A percentile compares a stretch with the other conserved stretches of the same genome.
These are phyloP conservation scores for Candida labiduridarum DNA, from an alignment of 1,139 yeast genomes.

Conservation along the genomic window DNA sequence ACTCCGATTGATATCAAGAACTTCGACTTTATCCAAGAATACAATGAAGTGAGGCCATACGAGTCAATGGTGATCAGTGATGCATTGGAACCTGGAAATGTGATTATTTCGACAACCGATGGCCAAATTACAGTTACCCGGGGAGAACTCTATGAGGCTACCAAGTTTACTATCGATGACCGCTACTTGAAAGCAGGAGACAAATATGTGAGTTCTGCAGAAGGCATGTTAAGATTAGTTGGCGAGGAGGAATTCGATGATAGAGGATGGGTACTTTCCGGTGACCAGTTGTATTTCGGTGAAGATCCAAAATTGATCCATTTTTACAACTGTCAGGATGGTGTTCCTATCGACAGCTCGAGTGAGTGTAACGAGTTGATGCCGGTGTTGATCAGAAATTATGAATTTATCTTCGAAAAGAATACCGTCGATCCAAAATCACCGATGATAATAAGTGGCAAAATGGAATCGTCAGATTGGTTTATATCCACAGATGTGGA, in stretches of 20 bases:
- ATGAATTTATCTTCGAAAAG: not conserved
- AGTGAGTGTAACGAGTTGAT: not conserved
- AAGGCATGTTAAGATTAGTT: not conserved
- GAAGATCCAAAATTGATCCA: not conserved
- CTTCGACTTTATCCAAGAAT: not conserved
- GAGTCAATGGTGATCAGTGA: no score
- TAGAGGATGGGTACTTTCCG: not conserved
- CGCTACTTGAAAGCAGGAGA: no score
- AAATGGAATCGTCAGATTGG: not conserved
- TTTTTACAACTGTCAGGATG: not conserved
- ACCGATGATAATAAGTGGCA: not conserved
- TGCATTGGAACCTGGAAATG: no score
- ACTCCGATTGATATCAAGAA: not conserved
- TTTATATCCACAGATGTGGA: not conserved
- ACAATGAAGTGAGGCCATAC: no score
- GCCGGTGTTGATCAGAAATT: not conserved
- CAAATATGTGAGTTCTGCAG: not conserved
- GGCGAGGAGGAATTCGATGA: not conserved
- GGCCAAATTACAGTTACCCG: not conserved
- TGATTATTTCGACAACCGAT: not conserved
- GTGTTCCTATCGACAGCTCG: not conserved
- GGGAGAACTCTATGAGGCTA: not conserved
- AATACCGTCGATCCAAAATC: not conserved
- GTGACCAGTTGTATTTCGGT: not conserved
- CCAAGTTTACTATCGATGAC: not conserved